phyloP scores from a whole-genome alignment of 768 basidiomycete species.

The Trametes cubensis region DNA sequence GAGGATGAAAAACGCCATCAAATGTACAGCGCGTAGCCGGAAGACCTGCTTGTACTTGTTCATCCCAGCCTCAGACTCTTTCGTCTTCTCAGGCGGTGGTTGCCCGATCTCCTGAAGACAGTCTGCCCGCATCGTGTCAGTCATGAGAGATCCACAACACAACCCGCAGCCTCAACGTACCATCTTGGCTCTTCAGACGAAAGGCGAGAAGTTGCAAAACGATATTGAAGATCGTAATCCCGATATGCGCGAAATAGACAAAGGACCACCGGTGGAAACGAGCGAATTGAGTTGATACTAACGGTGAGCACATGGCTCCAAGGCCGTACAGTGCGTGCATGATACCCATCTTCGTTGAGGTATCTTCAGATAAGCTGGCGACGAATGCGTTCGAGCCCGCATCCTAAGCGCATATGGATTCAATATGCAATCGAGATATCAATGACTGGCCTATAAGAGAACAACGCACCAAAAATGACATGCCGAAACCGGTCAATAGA shows the following conservation, averaged over 20 bases:
- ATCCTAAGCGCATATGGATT: conserved; percentile 43
- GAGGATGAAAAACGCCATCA: conserved; percentile 41
- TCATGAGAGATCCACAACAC: not conserved
- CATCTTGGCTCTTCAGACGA: conserved; percentile 34
- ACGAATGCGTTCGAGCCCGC: conserved; percentile 76
- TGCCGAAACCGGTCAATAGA: conserved; percentile 51
- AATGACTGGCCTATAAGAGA: not conserved
- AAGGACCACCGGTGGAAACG: conserved; percentile 39
- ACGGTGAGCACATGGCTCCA: conserved; percentile 53
- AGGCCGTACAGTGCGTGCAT: conserved; percentile 56
- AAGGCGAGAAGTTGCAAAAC: conserved; percentile 27
- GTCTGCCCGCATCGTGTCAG: not conserved
- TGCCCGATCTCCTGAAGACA: conserved; percentile 33
- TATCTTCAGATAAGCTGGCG: conserved; percentile 55
- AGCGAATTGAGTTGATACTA: conserved; percentile 56
- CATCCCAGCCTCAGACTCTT: conserved; percentile 35
- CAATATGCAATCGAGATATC: not conserved
- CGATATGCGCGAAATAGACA: conserved; percentile 45
- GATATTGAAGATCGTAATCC: conserved; percentile 27
- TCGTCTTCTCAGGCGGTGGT: conserved; percentile 29
- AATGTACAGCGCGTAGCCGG: conserved; percentile 37
- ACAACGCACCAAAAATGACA: conserved; percentile 27
- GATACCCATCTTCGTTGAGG: conserved; percentile 59
- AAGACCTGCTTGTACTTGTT: conserved; percentile 42
- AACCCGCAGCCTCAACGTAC: conserved; percentile 21